Percentiles rank a stretch among this genome's conserved stretches.
phyloP scores from a whole-genome alignment of 192 early-diverging fungal genomes.

The Coemansia biformis region DNA sequence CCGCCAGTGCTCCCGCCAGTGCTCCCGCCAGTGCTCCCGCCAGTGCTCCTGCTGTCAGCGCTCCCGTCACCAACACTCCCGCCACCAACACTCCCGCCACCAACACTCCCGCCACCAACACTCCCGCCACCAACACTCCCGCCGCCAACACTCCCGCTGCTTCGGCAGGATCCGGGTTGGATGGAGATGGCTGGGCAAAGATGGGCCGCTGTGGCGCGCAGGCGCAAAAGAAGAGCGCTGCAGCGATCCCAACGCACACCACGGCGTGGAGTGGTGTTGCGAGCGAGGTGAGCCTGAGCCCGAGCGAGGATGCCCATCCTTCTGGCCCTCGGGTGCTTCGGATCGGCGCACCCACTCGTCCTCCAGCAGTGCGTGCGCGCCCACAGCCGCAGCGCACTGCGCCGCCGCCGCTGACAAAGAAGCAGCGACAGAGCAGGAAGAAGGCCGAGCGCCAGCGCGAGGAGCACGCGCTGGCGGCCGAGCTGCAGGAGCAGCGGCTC shows the following conservation, averaged over 20 bases:
- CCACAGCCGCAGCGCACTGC: slow-evolving; percentile 6
- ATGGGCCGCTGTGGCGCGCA: slow-evolving; percentile 9
- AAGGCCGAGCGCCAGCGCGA: slow-evolving; percentile 56
- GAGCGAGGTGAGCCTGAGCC: slow-evolving; percentile 15
- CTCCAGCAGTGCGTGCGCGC: slow-evolving; percentile 5
- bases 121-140: no score
- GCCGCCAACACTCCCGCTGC: no score
- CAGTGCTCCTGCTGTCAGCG: no score
- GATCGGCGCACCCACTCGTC: slow-evolving; percentile 27
- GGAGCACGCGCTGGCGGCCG: slow-evolving; percentile 46
- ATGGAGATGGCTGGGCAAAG: slow-evolving; percentile 26
- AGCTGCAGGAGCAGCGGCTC: slow-evolving; percentile 54
- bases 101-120: no score
- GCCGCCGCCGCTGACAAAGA: slow-evolving; percentile 51
- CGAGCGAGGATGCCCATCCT: slow-evolving; percentile 1
- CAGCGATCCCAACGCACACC: slow-evolving; percentile 25
- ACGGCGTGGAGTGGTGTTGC: slow-evolving; percentile 21
- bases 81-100: no score
- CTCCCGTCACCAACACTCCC: no score
- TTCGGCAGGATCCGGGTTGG: no score
- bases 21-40: no score
- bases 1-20: no score
- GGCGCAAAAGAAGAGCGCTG: not conserved
- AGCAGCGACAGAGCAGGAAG: slow-evolving; percentile 57
- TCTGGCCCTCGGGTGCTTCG: slow-evolving; percentile 22